phyloP scores from a whole-genome alignment of 352 stramenopile species.

The Pythium vanterpoolii region DNA sequence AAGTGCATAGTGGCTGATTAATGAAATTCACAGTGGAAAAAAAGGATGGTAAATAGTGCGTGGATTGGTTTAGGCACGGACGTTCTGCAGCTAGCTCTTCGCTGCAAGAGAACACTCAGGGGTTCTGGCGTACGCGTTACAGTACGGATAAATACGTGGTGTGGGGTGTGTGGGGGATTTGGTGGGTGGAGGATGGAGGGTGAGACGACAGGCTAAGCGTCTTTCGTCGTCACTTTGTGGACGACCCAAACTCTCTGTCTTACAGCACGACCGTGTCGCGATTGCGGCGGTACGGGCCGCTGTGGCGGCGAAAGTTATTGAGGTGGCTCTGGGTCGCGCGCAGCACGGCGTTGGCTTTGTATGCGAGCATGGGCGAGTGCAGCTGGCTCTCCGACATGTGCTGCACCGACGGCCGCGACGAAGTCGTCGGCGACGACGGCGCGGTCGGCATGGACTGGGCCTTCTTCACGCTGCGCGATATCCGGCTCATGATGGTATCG shows the following conservation, averaged over 20 bases:
- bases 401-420: conserved; percentile 10
- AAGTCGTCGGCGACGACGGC: neutral
- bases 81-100: conserved; percentile 6
- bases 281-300: conserved; percentile 45
- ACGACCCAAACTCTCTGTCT: neutral
- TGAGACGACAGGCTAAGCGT: neutral
- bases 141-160: conserved; percentile 10
- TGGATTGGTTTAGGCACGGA: neutral
- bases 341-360: conserved; percentile 26
- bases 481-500: conserved; percentile 26
- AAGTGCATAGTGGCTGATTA: too few species aligned
- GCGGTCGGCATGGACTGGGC: conserved; percentile 20
- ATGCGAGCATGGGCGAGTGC: conserved; percentile 29
- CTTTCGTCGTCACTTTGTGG: neutral
- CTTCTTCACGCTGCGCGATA: conserved; percentile 28
- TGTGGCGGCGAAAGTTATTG: conserved; percentile 49
- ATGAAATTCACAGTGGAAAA: too few species aligned
- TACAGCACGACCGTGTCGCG: conserved; percentile 43
- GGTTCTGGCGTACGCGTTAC: neutral
- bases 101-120: neutral
- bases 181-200: too few species aligned
- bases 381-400: conserved; percentile 1
- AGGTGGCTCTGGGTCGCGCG: conserved; percentile 20
- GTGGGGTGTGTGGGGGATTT: neutral
- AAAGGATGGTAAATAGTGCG: conserved; percentile 18